Percentiles rank a stretch among this genome's conserved stretches.
These are phyloP conservation scores for Botryobasidium botryosum DNA, from an alignment of 768 basidiomycete species.

Conservation along the genomic window DNA sequence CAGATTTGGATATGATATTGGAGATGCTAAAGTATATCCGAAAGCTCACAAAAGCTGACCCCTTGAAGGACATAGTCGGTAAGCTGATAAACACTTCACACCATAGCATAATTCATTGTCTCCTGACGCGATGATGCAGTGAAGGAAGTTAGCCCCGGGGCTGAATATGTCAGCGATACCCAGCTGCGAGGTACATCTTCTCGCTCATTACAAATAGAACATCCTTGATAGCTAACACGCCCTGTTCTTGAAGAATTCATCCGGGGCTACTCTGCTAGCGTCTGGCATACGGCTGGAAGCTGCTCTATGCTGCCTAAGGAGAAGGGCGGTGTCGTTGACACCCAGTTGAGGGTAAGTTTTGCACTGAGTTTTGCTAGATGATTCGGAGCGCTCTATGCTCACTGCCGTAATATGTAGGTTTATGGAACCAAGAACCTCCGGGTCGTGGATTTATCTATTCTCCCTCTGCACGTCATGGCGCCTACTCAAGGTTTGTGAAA, in stretches of 20 bases:
- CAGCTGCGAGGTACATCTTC: background rate
- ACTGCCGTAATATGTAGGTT: constrained; percentile 22
- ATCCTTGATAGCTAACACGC: too few relatives aligned
- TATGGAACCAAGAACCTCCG: constrained; percentile 41
- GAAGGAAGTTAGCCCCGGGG: background rate
- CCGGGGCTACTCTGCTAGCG: too few relatives aligned
- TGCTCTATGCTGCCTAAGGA: background rate
- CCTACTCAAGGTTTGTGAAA: constrained; percentile 18
- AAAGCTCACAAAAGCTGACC: background rate
- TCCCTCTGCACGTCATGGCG: constrained; percentile 33
- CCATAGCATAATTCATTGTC: too few relatives aligned
- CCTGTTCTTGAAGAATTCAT: too few relatives aligned
- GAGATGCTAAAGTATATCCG: background rate
- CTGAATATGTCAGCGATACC: background rate
- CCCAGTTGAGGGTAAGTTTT: constrained; percentile 9
- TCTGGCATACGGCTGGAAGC: too few relatives aligned
- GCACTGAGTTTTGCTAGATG: background rate
- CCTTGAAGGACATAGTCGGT: background rate
- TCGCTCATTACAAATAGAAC: too few relatives aligned
- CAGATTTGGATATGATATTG: background rate
- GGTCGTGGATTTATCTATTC: constrained; percentile 36
- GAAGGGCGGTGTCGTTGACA: constrained; percentile 39
- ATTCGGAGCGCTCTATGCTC: background rate
- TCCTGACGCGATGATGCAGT: background rate
- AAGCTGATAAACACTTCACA: background rate